Evolutionary conservation across 495 filamentous ascomycete species (phyloP).

Genomic region (Neurospora sp.): DNA sequence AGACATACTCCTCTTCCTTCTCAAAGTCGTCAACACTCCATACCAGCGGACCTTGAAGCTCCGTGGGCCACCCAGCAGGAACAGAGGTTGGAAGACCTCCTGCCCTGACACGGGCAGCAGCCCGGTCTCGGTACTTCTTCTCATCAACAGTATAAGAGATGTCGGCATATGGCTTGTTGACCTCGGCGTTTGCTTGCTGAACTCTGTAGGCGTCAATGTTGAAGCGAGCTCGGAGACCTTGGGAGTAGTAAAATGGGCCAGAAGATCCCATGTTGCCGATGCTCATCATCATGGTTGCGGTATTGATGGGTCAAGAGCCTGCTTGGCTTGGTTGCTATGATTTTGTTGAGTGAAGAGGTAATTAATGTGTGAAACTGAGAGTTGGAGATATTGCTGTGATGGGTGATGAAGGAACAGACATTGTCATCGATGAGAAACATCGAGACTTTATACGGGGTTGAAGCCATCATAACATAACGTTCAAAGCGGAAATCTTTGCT

Average conservation of each 20-base stretch:
- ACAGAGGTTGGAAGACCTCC: slow-evolving; percentile 12
- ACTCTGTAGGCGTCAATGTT: slow-evolving; percentile 14
- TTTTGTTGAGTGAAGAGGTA: background rate
- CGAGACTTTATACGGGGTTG: background rate
- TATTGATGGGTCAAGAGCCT: background rate
- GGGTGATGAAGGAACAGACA: background rate
- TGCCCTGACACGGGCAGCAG: slow-evolving; percentile 9
- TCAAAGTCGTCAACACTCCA: slow-evolving; percentile 12
- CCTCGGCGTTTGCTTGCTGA: slow-evolving; percentile 9
- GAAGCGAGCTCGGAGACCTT: slow-evolving; percentile 17
- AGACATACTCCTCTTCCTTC: slow-evolving; percentile 14
- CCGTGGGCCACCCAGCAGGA: slow-evolving; percentile 12
- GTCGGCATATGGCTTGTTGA: slow-evolving; percentile 8
- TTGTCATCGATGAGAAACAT: background rate
- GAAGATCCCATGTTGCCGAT: background rate
- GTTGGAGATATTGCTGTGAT: background rate
- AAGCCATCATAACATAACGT: background rate
- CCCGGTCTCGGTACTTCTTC: slow-evolving; percentile 12
- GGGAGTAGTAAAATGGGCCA: slow-evolving; percentile 14
- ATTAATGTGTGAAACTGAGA: background rate
- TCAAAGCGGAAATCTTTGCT: background rate
- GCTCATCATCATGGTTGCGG: background rate
- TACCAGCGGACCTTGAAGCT: slow-evolving; percentile 12
- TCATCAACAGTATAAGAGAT: slow-evolving; percentile 16
- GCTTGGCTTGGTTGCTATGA: background rate